Conservation (phyloP, 805 yeast genomes). For the Ogataea zsoltii region DNA sequence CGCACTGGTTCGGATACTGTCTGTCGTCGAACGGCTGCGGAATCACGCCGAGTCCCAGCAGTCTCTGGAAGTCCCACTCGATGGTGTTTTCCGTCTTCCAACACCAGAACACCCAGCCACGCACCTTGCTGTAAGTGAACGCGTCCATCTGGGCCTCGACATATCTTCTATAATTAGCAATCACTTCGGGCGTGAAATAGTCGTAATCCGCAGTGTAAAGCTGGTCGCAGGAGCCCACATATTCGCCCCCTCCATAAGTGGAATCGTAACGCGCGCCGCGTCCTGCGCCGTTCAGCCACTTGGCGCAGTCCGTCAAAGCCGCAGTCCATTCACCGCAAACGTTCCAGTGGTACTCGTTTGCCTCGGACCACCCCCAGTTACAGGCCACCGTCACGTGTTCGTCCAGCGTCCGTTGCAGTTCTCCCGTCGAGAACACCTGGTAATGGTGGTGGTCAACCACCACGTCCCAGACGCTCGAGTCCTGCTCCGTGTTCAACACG, state of each 20-base stretch:
- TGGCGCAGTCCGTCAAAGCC: conserved; percentile 88
- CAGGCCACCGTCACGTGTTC: conserved; percentile 60
- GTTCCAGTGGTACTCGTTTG: conserved; percentile 65
- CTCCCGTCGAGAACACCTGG: conserved; percentile 73
- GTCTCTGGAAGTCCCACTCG: conserved; percentile 82
- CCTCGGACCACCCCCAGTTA: conserved; percentile 44
- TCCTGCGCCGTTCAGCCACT: conserved; percentile 86
- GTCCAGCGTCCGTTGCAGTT: conserved; percentile 58
- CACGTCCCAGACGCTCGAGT: conserved; percentile 51
- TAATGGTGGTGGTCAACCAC: conserved; percentile 89
- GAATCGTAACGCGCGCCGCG: conserved; percentile 83
- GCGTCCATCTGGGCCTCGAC: conserved; percentile 93
- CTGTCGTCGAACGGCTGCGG: conserved; percentile 68
- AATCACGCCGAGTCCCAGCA: conserved; percentile 60
- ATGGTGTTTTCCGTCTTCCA: conserved; percentile 82
- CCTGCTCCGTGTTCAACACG: conserved; percentile 42
- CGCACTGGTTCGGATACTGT: conserved; percentile 34
- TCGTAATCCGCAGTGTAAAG: conserved; percentile 40
- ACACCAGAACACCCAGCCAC: conserved; percentile 94
- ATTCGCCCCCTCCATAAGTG: conserved; percentile 38
- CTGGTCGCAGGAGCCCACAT: conserved; percentile 64
- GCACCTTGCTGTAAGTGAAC: conserved; percentile 46
- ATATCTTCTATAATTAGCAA: conserved; percentile 60
- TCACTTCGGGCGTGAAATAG: conserved; percentile 62
- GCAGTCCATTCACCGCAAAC: conserved; percentile 89